phyloP scores from a whole-genome alignment of 805 yeast species.

The Kuraishia piskuri region DNA sequence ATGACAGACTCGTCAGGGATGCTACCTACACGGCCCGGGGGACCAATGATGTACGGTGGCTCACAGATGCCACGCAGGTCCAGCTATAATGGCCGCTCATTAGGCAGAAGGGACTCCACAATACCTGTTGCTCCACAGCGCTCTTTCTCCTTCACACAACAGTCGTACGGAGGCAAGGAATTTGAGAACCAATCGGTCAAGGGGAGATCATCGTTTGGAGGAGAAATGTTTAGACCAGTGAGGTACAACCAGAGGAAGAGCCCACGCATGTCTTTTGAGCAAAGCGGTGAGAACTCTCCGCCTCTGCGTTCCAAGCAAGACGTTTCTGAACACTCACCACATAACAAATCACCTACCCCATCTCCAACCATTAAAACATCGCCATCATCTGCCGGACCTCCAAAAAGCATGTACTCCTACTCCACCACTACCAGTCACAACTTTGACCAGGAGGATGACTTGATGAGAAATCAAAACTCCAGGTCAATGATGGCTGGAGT shows the following conservation, averaged over 20 bases:
- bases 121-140: not conserved
- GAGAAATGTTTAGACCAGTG: not conserved
- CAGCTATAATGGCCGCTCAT: not conserved
- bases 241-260: not conserved
- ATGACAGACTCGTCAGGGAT: slow-evolving; percentile 5
- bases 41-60: not conserved
- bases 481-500: slow-evolving; percentile 3
- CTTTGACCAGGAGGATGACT: not conserved
- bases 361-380: slow-evolving; percentile 17
- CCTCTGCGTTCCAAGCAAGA: slow-evolving; percentile 8
- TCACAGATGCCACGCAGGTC: not conserved
- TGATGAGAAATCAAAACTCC: slow-evolving; percentile 4
- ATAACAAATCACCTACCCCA: slow-evolving; percentile 6
- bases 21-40: slow-evolving; percentile 10
- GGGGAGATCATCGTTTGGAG: not conserved
- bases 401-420: slow-evolving; percentile 18
- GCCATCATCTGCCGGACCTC: slow-evolving; percentile 12
- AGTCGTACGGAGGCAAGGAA: not conserved
- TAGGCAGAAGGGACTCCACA: not conserved
- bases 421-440: slow-evolving; percentile 18
- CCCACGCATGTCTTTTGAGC: not conserved
- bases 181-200: not conserved
- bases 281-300: not conserved
- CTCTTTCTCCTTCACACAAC: not conserved
- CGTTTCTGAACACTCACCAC: slow-evolving; percentile 7